A percentile compares a stretch with the other conserved stretches of the same genome.
Evolutionary conservation across 495 filamentous ascomycete species (phyloP).

Genomic region (Amorphotheca resinae): DNA sequence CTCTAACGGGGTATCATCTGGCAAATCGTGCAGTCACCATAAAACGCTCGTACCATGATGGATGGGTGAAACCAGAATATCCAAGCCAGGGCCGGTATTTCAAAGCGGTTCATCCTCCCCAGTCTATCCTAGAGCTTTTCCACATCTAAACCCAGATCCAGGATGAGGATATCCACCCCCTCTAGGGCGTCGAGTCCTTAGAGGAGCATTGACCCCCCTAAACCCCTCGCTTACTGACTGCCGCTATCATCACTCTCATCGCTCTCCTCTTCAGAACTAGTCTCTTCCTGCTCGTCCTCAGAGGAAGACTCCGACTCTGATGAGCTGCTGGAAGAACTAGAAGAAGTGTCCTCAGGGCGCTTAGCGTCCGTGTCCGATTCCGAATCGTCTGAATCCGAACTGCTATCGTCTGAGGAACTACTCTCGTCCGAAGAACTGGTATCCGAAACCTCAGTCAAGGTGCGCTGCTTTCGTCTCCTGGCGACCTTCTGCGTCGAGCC

Average conservation of each 20-base stretch:
- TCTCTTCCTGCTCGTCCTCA: slow-evolving; percentile 7
- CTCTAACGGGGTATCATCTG: no score
- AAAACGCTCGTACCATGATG: no score
- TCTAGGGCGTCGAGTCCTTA: no score
- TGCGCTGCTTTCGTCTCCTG: slow-evolving; percentile 20
- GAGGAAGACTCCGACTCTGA: slow-evolving; percentile 3
- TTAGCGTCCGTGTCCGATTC: neutral
- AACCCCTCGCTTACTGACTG: no score
- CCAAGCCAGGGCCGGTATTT: no score
- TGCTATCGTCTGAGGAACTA: slow-evolving; percentile 7
- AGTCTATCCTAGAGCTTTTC: no score
- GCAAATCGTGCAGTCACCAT: no score
- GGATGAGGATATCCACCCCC: no score
- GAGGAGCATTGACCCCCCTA: no score
- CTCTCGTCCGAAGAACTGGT: slow-evolving; percentile 5
- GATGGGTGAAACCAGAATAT: no score
- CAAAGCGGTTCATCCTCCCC: no score
- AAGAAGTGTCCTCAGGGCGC: slow-evolving; percentile 1
- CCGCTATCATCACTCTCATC: slow-evolving; percentile 4
- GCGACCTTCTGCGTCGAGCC: slow-evolving; percentile 11
- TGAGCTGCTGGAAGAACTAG: slow-evolving; percentile 12
- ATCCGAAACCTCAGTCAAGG: slow-evolving; percentile 4
- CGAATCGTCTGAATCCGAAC: slow-evolving; percentile 7
- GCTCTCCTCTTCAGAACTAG: slow-evolving; percentile 7
- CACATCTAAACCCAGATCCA: no score